Evolutionary conservation across 1,284 basidiomycete species (phyloP).

Genomic region (Malassezia pachydermatis): DNA sequence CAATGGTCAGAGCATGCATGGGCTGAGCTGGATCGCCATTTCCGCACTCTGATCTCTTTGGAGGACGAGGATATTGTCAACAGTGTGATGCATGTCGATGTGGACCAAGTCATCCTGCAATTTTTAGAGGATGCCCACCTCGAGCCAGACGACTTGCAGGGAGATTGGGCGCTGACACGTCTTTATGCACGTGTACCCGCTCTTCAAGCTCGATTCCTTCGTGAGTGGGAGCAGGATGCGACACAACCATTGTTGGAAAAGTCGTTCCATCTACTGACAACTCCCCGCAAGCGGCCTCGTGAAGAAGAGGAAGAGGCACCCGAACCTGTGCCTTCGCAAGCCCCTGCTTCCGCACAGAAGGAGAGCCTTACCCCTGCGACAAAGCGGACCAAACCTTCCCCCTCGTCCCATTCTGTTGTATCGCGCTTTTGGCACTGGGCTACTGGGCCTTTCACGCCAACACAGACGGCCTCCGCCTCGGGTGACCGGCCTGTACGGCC

Average conservation of each 20-base stretch:
- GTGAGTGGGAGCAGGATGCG: conserved; percentile 3
- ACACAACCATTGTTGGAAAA: conserved; percentile 5
- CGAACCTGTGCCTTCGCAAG: not conserved
- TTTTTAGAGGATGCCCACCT: conserved; percentile 12
- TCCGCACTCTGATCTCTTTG: not conserved
- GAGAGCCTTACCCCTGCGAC: too few relatives aligned
- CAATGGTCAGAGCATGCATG: conserved; percentile 16
- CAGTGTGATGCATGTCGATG: not conserved
- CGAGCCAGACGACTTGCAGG: conserved; percentile 16
- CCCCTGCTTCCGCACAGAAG: not conserved
- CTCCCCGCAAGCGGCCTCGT: not conserved
- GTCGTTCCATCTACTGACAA: conserved; percentile 8
- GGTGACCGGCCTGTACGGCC: too few relatives aligned
- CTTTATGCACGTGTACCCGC: conserved; percentile 17
- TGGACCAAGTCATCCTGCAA: conserved; percentile 1
- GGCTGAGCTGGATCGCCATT: conserved; percentile 12
- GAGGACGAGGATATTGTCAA: not conserved
- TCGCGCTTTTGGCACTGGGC: conserved; percentile 2
- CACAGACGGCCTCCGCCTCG: too few relatives aligned
- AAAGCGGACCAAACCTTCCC: too few relatives aligned
- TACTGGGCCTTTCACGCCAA: too few relatives aligned
- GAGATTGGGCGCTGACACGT: conserved; percentile 11
- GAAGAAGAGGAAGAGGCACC: too few relatives aligned
- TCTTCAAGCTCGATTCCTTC: conserved; percentile 15
- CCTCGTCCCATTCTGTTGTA: not conserved